phyloP scores from a whole-genome alignment of 176 grass and related monocot genomes.

The Bolboschoenus planiculmis region DNA sequence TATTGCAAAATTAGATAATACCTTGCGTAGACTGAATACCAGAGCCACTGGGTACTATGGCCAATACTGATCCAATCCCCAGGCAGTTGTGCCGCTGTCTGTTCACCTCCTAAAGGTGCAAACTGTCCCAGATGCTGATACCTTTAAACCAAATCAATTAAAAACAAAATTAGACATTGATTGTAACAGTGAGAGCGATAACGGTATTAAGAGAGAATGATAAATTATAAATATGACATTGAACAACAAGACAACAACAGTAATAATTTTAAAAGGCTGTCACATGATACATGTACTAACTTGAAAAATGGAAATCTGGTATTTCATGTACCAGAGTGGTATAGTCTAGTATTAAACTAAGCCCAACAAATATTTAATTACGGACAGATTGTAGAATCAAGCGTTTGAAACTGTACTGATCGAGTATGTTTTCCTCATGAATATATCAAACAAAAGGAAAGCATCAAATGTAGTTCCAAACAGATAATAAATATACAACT shows the following conservation, averaged over 20 bases:
- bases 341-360: not conserved
- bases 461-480: not conserved
- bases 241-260: not conserved
- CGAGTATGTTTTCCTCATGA: not conserved
- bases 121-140: slow-evolving; percentile 94
- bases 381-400: not conserved
- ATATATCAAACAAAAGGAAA: not conserved
- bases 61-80: slow-evolving; percentile 97
- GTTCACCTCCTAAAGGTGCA: slow-evolving; percentile 87
- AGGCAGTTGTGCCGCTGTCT: slow-evolving; percentile 82
- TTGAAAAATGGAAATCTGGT: not conserved
- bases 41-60: slow-evolving; percentile 87
- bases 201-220: not conserved
- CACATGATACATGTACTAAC: not conserved
- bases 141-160: slow-evolving; percentile 33
- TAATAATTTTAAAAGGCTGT: not conserved
- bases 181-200: not conserved
- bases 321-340: not conserved
- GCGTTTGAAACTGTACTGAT: not conserved
- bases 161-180: slow-evolving; percentile 23
- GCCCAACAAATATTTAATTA: not conserved
- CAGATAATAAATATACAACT: not conserved
- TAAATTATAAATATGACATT: not conserved
- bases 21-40: slow-evolving; percentile 93
- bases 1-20: slow-evolving; percentile 30